Conservation (phyloP, 805 yeast genomes). For the Nakazawaea populi region DNA sequence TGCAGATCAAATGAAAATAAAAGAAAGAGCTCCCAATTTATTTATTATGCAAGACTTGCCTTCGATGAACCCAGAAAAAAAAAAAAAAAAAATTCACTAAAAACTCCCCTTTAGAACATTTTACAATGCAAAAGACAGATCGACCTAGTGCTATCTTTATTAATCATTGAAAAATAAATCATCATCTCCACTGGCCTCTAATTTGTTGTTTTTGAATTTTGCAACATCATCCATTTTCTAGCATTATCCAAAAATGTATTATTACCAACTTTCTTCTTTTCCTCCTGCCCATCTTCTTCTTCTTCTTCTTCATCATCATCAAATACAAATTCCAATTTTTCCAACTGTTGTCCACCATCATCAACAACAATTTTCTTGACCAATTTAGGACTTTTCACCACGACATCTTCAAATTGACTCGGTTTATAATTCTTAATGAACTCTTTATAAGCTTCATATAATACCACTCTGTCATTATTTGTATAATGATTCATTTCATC, state of each 20-base stretch:
- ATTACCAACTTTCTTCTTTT: conserved; percentile 12
- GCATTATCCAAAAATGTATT: conserved; percentile 35
- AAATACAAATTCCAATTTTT: conserved; percentile 54
- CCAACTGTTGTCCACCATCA: conserved; percentile 15
- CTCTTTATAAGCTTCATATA: conserved; percentile 55
- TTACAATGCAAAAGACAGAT: too few relatives aligned
- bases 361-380: conserved; percentile 39
- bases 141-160: too few relatives aligned
- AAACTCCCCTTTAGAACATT: too few relatives aligned
- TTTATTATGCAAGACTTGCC: too few relatives aligned
- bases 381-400: conserved; percentile 46
- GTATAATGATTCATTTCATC: too few relatives aligned
- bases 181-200: too few relatives aligned
- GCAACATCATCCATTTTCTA: conserved; percentile 24
- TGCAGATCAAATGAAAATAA: too few relatives aligned
- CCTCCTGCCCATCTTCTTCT: conserved; percentile 8
- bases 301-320: conserved; percentile 48
- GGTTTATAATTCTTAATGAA: conserved; percentile 66
- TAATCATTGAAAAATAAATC: too few relatives aligned
- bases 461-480: conserved; percentile 29
- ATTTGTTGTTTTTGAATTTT: background rate
- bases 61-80: too few relatives aligned
- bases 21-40: too few relatives aligned
- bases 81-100: too few relatives aligned
- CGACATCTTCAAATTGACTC: conserved; percentile 29